Evolutionary conservation across 768 basidiomycete genomes (phyloP).

Genomic region (Leccinum subtestaceum): DNA sequence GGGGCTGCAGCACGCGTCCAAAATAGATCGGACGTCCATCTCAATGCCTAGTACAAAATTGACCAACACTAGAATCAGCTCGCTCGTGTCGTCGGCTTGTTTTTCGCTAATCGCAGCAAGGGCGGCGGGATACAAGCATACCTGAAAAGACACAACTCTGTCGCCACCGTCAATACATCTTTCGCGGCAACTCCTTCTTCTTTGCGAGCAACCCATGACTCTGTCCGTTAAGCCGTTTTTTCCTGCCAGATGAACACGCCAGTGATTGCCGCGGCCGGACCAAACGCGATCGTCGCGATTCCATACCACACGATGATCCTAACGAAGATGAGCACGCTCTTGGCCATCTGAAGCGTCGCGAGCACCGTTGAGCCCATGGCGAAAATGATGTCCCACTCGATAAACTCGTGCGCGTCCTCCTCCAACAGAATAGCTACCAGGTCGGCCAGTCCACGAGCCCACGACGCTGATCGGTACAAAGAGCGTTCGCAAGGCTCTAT

Average conservation of each 20-base stretch:
- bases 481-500: constrained; percentile 4
- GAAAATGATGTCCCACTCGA: constrained; percentile 52
- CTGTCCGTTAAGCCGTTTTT: constrained; percentile 30
- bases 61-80: too few relatives aligned
- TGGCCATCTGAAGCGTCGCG: constrained; percentile 50
- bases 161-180: background rate
- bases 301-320: constrained; percentile 44
- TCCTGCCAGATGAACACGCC: constrained; percentile 49
- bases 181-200: background rate
- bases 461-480: constrained; percentile 11
- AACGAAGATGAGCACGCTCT: constrained; percentile 30
- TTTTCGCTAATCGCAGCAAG: background rate
- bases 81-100: too few relatives aligned
- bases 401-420: constrained; percentile 33
- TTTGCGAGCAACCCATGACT: background rate
- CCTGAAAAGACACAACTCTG: background rate
- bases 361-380: constrained; percentile 39
- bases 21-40: too few relatives aligned
- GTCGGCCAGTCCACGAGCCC: background rate
- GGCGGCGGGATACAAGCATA: background rate
- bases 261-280: constrained; percentile 50
- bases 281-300: constrained; percentile 36
- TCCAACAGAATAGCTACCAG: background rate
- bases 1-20: too few relatives aligned
- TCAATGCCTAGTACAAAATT: too few relatives aligned